Conservation (phyloP, 2,329 filamentous ascomycete species). For the Stylonectria norvegica region DNA sequence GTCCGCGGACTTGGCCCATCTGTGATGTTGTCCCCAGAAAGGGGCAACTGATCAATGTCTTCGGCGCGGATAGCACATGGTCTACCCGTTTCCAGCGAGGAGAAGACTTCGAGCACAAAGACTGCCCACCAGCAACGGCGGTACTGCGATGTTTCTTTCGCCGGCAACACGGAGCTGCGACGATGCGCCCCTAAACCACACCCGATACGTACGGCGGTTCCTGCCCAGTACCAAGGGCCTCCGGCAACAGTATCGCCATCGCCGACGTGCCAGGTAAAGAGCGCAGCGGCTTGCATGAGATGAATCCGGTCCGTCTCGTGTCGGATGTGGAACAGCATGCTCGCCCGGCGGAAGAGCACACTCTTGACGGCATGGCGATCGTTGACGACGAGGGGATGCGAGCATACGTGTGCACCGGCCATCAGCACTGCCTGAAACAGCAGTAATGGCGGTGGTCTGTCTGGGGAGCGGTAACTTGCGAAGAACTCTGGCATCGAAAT, state of each 20-base stretch:
- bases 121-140: conserved; percentile 24
- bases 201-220: conserved; percentile 22
- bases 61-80: conserved; percentile 23
- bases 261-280: conserved; percentile 25
- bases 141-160: conserved; percentile 22
- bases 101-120: conserved; percentile 24
- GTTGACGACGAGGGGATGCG: conserved; percentile 21
- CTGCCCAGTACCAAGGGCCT: conserved; percentile 26
- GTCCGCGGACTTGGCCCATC: conserved; percentile 8
- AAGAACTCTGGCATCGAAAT: conserved; percentile 24
- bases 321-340: conserved; percentile 26
- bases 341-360: conserved; percentile 22
- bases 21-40: conserved; percentile 19
- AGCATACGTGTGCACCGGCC: conserved; percentile 23
- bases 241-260: conserved; percentile 23
- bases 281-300: conserved; percentile 20
- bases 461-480: conserved; percentile 17
- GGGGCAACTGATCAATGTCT: conserved; percentile 22
- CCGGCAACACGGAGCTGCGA: conserved; percentile 18
- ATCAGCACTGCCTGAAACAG: conserved; percentile 24
- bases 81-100: conserved; percentile 18
- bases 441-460: conserved; percentile 18
- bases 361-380: conserved; percentile 26
- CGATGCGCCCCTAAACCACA: conserved; percentile 20
- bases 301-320: conserved; percentile 24